phyloP scores from a whole-genome alignment of 441 rosid species.

The Melastoma candidum region DNA sequence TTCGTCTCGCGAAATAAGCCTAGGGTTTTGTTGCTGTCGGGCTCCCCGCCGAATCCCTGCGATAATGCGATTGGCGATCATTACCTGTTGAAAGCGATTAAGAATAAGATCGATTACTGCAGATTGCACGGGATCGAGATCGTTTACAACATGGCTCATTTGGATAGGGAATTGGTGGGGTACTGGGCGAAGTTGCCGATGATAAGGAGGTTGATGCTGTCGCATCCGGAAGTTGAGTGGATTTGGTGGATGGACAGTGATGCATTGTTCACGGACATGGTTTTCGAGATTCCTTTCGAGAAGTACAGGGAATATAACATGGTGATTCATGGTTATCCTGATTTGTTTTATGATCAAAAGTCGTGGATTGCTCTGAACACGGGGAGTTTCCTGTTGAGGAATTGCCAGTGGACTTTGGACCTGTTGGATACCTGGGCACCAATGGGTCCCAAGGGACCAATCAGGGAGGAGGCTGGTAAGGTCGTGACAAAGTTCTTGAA shows the following conservation, averaged over 20 bases:
- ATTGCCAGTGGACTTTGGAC: constrained; percentile 92
- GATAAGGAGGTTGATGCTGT: constrained; percentile 80
- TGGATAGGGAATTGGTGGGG: constrained; percentile 11
- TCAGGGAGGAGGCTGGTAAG: constrained; percentile 90
- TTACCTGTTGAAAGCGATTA: constrained; percentile 63
- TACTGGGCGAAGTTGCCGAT: constrained; percentile 94
- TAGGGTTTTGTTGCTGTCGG: no score
- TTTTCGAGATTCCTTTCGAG: constrained; percentile 64
- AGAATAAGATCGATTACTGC: constrained; percentile 90
- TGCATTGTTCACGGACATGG: constrained; percentile 93
- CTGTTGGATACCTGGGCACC: constrained; percentile 98
- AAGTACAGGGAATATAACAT: constrained; percentile 59
- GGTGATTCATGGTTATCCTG: constrained; percentile 90
- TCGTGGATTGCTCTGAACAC: constrained; percentile 96
- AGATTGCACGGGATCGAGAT: constrained; percentile 50
- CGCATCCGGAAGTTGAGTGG: constrained; percentile 94
- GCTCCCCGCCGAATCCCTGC: constrained; percentile 52
- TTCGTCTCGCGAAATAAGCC: no score
- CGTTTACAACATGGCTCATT: no score
- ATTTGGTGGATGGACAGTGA: constrained; percentile 28
- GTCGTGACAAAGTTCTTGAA: constrained; percentile 75
- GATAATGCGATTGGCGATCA: constrained; percentile 95
- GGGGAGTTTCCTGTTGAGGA: constrained; percentile 80
- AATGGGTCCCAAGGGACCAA: constrained; percentile 81
- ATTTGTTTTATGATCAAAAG: constrained; percentile 74